Base-by-base conservation (phyloP, 805 yeast species). In the Ogataea paradorogensis region DNA sequence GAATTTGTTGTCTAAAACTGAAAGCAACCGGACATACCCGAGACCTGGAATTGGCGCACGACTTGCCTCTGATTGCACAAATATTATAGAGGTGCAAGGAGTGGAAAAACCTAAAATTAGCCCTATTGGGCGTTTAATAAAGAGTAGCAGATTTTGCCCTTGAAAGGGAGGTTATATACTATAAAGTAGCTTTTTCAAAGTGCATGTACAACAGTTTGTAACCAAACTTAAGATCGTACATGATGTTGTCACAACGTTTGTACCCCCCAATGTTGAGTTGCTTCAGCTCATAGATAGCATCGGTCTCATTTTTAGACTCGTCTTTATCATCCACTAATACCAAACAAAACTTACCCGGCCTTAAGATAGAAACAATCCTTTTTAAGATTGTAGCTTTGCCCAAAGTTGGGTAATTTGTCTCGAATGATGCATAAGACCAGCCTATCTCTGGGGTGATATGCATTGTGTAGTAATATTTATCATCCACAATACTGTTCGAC, bases 381-480 rank as follows among this genome's bases (percentile, higher is more conserved):
- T 64, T 50, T 46, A 86, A 61, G 8, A 87, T 79, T n/a, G 72
- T 73, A 23, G 71, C 57, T 52, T 82, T 76, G 47, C 70, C 63
- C 27, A 68, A 66, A 10, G 59, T 51, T 7, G 84, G 82, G 28
- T 80, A 86, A 61, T 87, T 91, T 15, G 96, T 80, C 61, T 93
- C 98, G 62, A 93, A 93, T 8, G 95, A 85, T 4, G 98, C 98
- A 63, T 91, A 91, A 5, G 96, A 87, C 88, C 95, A 91, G 26
- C 91, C 95, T 15, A 70, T 60, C 59, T 93, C 98, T 0, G 98
- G 98, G 0, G 99, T 93, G 29, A 93, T 85, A 59, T 93, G 98
- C 43, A 90, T 70, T 7, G 97, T 91, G 60, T 82, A 84, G 51
- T 71, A 63, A 56, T 78, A 78, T 51, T 74, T 71, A 29, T 71